Evolutionary conservation across 306 rosid genomes (phyloP).

Genomic region (Heteromeles arbutifolia): DNA sequence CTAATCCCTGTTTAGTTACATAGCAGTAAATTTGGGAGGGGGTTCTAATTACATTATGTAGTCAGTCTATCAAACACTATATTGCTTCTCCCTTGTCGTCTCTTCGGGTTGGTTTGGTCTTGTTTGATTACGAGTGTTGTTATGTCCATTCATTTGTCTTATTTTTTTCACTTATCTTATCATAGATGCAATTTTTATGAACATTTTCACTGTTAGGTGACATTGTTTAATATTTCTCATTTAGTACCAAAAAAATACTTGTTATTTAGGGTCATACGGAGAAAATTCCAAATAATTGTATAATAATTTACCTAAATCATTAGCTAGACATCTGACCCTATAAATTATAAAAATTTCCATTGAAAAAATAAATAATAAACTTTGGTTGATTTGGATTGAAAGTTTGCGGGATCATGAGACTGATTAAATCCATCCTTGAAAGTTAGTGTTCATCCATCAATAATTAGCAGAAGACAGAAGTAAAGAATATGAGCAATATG

Average conservation of each 20-base stretch:
- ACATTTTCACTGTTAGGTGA: too few relatives aligned
- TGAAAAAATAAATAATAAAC: background rate
- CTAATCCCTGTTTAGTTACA: background rate
- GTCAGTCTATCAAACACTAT: background rate
- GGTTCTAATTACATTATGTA: background rate
- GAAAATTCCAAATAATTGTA: background rate
- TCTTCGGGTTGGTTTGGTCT: background rate
- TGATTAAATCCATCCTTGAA: background rate
- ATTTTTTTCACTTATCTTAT: too few relatives aligned
- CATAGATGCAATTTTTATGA: too few relatives aligned
- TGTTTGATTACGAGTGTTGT: background rate
- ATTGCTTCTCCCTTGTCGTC: background rate
- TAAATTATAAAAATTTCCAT: too few relatives aligned
- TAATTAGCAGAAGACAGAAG: conserved; percentile 2
- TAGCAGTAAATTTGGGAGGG: background rate
- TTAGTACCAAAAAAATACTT: too few relatives aligned
- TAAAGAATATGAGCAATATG: background rate
- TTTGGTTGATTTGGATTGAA: background rate
- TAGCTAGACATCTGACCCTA: background rate
- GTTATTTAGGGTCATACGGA: too few relatives aligned
- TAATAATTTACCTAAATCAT: background rate
- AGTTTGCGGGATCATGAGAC: background rate
- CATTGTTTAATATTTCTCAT: too few relatives aligned
- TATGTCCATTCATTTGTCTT: too few relatives aligned
- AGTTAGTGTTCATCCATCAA: background rate